phyloP scores from a whole-genome alignment of 805 yeast genomes.

The Teunomyces cretensis region DNA sequence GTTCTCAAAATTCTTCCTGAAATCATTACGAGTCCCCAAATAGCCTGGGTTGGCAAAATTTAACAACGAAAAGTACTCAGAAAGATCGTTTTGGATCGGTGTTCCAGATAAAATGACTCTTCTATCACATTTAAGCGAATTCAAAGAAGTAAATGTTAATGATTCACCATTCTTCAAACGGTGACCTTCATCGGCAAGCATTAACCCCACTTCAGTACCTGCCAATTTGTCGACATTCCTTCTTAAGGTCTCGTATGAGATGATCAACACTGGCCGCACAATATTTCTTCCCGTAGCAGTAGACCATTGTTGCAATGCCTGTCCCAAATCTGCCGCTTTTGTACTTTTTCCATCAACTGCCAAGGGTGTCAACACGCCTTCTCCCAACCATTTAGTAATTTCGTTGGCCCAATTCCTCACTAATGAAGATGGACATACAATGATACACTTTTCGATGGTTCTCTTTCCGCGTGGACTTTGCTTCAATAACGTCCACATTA shows the following conservation, averaged over 20 bases:
- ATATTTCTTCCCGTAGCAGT: constrained; percentile 82
- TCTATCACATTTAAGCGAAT: constrained; percentile 79
- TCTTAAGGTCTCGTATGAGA: constrained; percentile 90
- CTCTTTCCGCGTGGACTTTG: constrained; percentile 86
- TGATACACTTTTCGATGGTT: constrained; percentile 84
- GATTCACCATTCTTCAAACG: constrained; percentile 74
- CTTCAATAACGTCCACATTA: constrained; percentile 87
- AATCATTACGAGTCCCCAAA: constrained; percentile 79
- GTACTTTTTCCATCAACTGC: constrained; percentile 91
- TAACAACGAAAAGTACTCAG: constrained; percentile 87
- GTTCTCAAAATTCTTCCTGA: constrained; percentile 79
- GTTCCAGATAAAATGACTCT: constrained; percentile 94
- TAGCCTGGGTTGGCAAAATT: constrained; percentile 94
- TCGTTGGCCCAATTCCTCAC: constrained; percentile 98
- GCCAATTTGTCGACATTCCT: constrained; percentile 75
- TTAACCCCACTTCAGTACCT: constrained; percentile 78
- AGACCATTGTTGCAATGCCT: constrained; percentile 79
- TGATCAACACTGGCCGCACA: constrained; percentile 89
- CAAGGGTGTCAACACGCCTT: constrained; percentile 81
- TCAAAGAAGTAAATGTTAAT: constrained; percentile 81
- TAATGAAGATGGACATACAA: constrained; percentile 92
- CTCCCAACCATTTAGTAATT: constrained; percentile 91
- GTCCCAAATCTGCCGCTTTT: constrained; percentile 65
- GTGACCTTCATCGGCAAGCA: constrained; percentile 59
- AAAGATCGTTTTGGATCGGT: constrained; percentile 92